Evolutionary conservation across 116 monocot species (phyloP), one percentile per base, ranked within the genome.

Genomic region (Zostera marina): DNA sequence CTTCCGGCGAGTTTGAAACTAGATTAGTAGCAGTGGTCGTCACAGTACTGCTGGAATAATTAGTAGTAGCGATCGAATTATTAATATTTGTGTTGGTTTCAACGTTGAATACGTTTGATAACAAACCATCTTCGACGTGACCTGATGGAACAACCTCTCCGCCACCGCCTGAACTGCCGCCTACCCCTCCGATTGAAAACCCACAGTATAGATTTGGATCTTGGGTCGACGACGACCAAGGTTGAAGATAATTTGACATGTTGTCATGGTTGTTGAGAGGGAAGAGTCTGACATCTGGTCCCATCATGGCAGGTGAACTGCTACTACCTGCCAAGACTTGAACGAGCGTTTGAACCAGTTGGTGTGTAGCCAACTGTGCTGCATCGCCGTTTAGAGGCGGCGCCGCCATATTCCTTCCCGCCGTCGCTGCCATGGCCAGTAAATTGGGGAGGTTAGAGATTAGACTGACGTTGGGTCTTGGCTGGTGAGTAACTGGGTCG

Each of bases 401-500:
- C 16, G 24, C 13, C 12, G 21, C 15, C 12, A 32, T 32, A 32
- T 32, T 32, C 32, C 32, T 32, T 5, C 32, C 13, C 12, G 32
- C 12, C 12, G 17, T 9, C 54, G 66, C 45, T 19, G 69, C 57
- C 0, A 63, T 8, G 42, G 59, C 60, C 12, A 73, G 73, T 4
- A 32, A 11, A 5, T 55, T 46, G 42, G 62, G 70, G 19, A 75
- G 66, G 63, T 26, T 64, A 5, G 71, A 11, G 11, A 79, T 63
- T 16, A 72, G 24, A 19, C 64, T 61, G 53, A 76, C 69, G 23
- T 79, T 67, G 3, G 76, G 46, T 10, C 65, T 44, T 8, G 66
- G 76, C 8, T 47, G 58, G 53, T 80, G 80, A 11, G 80, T 80
- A 1, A 76, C 65, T 0, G 80, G 80, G 56, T 80, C 80, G 45